Evolutionary conservation across 805 yeast species (phyloP), one percentile per base, ranked within the genome.

Genomic region (Zygosaccharomyces bisporus): DNA sequence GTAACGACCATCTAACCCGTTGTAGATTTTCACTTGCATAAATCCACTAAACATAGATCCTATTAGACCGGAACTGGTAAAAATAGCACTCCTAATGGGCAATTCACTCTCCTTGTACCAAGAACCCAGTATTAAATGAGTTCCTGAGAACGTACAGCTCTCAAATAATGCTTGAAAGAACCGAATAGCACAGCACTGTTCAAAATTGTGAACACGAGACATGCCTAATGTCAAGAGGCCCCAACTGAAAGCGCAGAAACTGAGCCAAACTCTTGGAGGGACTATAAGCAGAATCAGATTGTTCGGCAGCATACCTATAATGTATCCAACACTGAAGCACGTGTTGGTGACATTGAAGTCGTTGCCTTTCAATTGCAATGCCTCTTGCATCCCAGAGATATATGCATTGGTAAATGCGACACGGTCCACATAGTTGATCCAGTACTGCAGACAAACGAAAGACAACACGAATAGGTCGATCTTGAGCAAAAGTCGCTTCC

Each of bases 331-430:
- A 17, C 75, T 77, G 60, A 78, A 80, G 41, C 76, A 71, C 0
- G 83, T 77, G 47, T 74, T 76, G 41, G 79, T 67, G 32, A 74
- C 48, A 54, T 79, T 78, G 49, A 70, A 72, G 44, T 79, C 72
- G 46, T 74, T 61, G 9, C 80, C 79, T 32, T 56, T 48, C 69
- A 78, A 66, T 3, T 63, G 51, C 44, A 77, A 52, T 42, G 75
- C 84, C 45, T 77, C 79, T 51, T 77, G 72, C 84, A 81, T 77
- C 7, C 86, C 86, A 8, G 79, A 71, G n/a, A 80, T 81, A 56
- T 80, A 81, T 2, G 86, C 85, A 53, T 76, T 74, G 24, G 74
- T 64, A 33, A 78, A 61, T 43, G 79, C 79, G 10, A 76, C 67
- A 53, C 81, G 69, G 59, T 80, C 86, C 24, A 81, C 69, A 57